phyloP scores from a whole-genome alignment of 805 yeast genomes.

The Saccharomycopsis sp. region DNA sequence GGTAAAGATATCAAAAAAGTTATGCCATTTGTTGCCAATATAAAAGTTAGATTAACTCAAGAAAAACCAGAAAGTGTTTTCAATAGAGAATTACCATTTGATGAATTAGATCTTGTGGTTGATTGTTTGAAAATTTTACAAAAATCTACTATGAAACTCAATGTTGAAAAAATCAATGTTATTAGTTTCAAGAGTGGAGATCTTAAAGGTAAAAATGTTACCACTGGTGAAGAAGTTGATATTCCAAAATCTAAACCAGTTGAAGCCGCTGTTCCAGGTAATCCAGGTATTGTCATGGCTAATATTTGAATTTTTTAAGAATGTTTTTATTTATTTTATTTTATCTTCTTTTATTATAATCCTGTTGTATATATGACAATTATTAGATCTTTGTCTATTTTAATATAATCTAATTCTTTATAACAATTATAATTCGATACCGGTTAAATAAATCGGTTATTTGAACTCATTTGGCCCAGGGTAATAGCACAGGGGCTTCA shows the following conservation, averaged over 20 bases:
- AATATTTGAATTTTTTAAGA: background rate
- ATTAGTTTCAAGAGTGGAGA: conserved; percentile 57
- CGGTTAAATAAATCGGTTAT: no score
- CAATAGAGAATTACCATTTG: conserved; percentile 78
- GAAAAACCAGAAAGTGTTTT: conserved; percentile 74
- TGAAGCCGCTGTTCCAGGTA: conserved; percentile 85
- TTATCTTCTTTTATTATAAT: background rate
- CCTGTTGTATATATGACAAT: no score
- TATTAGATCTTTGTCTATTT: no score
- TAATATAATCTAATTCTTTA: no score
- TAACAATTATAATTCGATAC: no score
- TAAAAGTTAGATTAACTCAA: conserved; percentile 67
- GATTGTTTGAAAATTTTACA: conserved; percentile 44
- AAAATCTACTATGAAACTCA: conserved; percentile 52
- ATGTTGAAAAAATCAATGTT: conserved; percentile 46
- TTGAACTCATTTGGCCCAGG: no score
- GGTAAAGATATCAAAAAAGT: conserved; percentile 94
- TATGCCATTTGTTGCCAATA: conserved; percentile 87
- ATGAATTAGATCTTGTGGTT: conserved; percentile 61
- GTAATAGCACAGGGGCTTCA: no score
- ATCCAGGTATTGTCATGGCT: conserved; percentile 60
- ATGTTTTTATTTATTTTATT: no score
- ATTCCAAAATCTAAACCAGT: conserved; percentile 56
- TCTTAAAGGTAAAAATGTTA: conserved; percentile 48
- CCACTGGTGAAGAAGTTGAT: conserved; percentile 60